phyloP scores from a whole-genome alignment of 495 filamentous ascomycete species.

The Pseudevernia furfuracea region DNA sequence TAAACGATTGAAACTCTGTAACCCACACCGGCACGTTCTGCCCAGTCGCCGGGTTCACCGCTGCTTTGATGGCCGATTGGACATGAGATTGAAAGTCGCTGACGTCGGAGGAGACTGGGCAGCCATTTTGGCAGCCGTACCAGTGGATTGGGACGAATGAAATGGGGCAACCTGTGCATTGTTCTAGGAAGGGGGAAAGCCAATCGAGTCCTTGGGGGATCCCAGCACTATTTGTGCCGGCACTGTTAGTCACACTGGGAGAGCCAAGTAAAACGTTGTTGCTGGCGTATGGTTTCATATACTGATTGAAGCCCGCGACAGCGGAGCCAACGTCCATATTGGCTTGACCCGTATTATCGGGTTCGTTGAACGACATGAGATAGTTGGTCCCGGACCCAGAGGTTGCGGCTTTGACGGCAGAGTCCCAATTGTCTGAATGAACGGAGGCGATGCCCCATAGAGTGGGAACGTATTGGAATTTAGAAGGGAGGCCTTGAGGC shows the following conservation, averaged over 20 bases:
- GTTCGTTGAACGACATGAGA: constrained; percentile 85
- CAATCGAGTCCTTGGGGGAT: constrained; percentile 51
- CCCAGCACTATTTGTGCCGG: constrained; percentile 41
- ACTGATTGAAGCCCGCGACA: constrained; percentile 50
- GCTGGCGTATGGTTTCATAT: constrained; percentile 63
- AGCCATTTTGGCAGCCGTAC: constrained; percentile 44
- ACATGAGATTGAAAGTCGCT: constrained; percentile 55
- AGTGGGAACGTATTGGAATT: constrained; percentile 65
- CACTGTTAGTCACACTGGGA: constrained; percentile 70
- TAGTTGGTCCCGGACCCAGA: constrained; percentile 29
- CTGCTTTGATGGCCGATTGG: constrained; percentile 39
- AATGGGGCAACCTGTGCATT: constrained; percentile 54
- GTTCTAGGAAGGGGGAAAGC: constrained; percentile 51
- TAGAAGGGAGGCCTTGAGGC: constrained; percentile 33
- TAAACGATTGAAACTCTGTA: constrained; percentile 62
- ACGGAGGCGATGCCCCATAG: constrained; percentile 48
- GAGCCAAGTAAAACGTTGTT: constrained; percentile 55
- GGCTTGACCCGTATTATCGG: constrained; percentile 59
- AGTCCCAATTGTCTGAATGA: constrained; percentile 47
- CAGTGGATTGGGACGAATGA: constrained; percentile 65
- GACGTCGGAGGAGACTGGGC: constrained; percentile 27
- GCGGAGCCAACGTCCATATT: constrained; percentile 55
- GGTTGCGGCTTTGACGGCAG: constrained; percentile 40
- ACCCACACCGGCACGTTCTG: constrained; percentile 57
- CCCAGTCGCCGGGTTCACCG: constrained; percentile 25